These are phyloP conservation scores for Colletotrichum sp. DNA, from an alignment of 2,329 filamentous ascomycete species.

Conservation along the genomic window DNA sequence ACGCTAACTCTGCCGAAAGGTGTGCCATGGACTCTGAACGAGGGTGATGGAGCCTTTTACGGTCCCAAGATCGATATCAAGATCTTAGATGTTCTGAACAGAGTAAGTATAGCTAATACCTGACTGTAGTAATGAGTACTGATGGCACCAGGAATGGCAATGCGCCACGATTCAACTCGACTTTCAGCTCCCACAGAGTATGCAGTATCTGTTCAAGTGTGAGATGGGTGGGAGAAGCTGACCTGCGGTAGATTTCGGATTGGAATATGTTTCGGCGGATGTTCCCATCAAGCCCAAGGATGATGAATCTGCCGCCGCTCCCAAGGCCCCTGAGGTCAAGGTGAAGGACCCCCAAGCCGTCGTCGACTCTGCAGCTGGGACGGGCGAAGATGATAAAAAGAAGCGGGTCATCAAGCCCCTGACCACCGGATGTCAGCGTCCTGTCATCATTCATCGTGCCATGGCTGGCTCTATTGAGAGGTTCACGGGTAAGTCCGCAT, in stretches of 20 bases:
- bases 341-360: slow-evolving; percentile 32
- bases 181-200: slow-evolving; percentile 61
- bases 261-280: slow-evolving; percentile 83
- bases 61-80: slow-evolving; percentile 99
- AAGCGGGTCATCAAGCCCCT: slow-evolving; percentile 51
- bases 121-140: neutral
- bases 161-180: slow-evolving; percentile 95
- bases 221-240: neutral
- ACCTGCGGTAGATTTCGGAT: slow-evolving; percentile 75
- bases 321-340: slow-evolving; percentile 33
- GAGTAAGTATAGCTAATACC: slow-evolving; percentile 52
- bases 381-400: slow-evolving; percentile 46
- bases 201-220: neutral
- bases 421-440: slow-evolving; percentile 74
- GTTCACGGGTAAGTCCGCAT: slow-evolving; percentile 33
- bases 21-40: slow-evolving; percentile 80
- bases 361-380: slow-evolving; percentile 38
- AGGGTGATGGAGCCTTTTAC: slow-evolving; percentile 96
- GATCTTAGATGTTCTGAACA: slow-evolving; percentile 83
- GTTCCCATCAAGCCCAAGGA: slow-evolving; percentile 39
- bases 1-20: neutral
- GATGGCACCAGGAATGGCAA: slow-evolving; percentile 57
- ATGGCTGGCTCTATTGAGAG: slow-evolving; percentile 72
- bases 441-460: slow-evolving; percentile 87
- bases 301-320: slow-evolving; percentile 32